These are phyloP conservation scores for Penstemon eatonii DNA, from an alignment of 257 asterid genomes.

Conservation along the genomic window DNA sequence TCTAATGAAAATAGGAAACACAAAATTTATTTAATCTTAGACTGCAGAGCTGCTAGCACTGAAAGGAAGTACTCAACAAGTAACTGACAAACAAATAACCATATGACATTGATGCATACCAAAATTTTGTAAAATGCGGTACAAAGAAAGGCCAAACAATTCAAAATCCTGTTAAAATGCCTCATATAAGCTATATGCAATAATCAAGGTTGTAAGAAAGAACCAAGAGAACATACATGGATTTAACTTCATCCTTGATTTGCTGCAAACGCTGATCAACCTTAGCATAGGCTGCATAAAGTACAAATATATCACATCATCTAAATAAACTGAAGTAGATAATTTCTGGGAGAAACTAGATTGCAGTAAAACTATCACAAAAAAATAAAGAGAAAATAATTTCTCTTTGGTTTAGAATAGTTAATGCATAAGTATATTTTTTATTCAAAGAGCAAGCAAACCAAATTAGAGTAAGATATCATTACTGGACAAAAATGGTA, in stretches of 20 bases:
- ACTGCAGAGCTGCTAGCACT: constrained; percentile 18
- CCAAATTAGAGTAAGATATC: constrained; percentile 17
- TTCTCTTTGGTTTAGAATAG: not conserved
- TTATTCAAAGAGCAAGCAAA: constrained; percentile 21
- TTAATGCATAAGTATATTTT: constrained; percentile 1
- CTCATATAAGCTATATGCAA: not conserved
- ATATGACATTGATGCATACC: constrained; percentile 6
- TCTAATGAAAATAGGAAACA: constrained; percentile 42
- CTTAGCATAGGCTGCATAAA: constrained; percentile 52
- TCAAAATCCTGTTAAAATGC: not conserved
- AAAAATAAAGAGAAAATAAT: not conserved
- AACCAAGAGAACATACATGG: constrained; percentile 58
- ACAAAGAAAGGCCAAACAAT: not conserved
- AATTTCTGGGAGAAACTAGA: constrained; percentile 9
- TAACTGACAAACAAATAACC: not conserved
- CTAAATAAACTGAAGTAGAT: constrained; percentile 6
- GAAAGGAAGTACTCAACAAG: constrained; percentile 20
- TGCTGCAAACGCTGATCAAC: constrained; percentile 67
- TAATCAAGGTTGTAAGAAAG: constrained; percentile 6
- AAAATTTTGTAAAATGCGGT: constrained; percentile 1
- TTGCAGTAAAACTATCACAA: not conserved
- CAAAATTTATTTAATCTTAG: constrained; percentile 21
- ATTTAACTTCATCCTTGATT: constrained; percentile 74
- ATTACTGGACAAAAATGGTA: constrained; percentile 67
- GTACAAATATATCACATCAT: constrained; percentile 5